Evolutionary conservation across 192 early-diverging fungal genomes (phyloP).

Genomic region (Backusella morwellensis): DNA sequence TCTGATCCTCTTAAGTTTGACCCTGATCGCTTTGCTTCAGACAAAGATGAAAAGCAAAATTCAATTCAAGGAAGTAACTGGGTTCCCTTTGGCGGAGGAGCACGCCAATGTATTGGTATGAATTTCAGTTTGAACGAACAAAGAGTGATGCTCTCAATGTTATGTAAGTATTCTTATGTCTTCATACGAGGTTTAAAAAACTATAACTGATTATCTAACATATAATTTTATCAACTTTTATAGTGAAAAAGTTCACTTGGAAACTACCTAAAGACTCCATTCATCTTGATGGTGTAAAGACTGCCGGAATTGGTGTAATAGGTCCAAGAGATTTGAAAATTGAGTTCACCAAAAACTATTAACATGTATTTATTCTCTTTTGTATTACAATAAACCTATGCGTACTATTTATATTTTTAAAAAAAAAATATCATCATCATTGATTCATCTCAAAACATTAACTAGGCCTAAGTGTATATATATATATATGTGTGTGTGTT

Average conservation of each 20-base stretch:
- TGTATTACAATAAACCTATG: neutral
- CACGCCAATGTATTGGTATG: constrained; percentile 62
- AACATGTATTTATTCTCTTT: neutral
- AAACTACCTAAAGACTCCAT: constrained; percentile 16
- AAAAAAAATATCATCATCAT: too few species aligned
- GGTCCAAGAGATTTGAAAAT: neutral
- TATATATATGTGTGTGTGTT: too few species aligned
- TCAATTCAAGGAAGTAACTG: constrained; percentile 20
- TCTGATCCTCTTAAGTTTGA: constrained; percentile 43
- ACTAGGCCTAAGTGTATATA: too few species aligned
- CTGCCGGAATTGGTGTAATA: constrained; percentile 12
- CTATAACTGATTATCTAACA: neutral
- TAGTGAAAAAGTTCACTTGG: constrained; percentile 27
- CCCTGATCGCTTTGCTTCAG: constrained; percentile 48
- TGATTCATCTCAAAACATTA: too few species aligned
- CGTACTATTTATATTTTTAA: neutral
- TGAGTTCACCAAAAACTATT: neutral
- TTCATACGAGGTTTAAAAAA: neutral
- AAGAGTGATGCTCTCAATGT: constrained; percentile 52
- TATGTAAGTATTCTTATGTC: constrained; percentile 17
- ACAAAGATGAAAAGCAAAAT: neutral
- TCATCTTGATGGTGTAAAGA: neutral
- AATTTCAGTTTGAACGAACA: constrained; percentile 60
- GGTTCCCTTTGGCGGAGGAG: constrained; percentile 59
- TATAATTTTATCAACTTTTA: neutral